Evolutionary conservation across 2,329 filamentous ascomycete genomes (phyloP).

Genomic region (Esteya vermicola): DNA sequence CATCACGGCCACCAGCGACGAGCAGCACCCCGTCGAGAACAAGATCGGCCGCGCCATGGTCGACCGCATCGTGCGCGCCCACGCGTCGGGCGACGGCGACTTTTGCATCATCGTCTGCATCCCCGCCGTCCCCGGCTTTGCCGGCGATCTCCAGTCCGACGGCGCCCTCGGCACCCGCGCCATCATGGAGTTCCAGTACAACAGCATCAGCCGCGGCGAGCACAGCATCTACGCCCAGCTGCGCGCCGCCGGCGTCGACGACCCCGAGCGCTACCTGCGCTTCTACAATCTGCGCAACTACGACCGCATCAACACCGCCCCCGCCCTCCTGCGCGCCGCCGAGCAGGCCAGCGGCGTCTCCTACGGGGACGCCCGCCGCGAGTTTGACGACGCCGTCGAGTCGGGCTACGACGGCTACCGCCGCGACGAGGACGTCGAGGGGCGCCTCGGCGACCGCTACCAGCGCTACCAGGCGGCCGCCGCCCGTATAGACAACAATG

Average conservation of each 20-base stretch:
- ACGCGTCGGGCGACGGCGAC: slow-evolving; percentile 44
- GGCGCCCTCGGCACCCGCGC: slow-evolving; percentile 63
- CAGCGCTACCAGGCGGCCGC: slow-evolving; percentile 61
- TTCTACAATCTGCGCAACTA: slow-evolving; percentile 81
- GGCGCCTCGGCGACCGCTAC: slow-evolving; percentile 33
- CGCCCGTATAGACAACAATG: slow-evolving; percentile 17
- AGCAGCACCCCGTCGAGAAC: slow-evolving; percentile 61
- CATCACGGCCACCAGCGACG: slow-evolving; percentile 62
- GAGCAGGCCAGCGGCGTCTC: slow-evolving; percentile 50
- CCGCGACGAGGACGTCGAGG: slow-evolving; percentile 9
- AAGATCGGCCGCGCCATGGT: slow-evolving; percentile 68
- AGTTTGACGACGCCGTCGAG: slow-evolving; percentile 45
- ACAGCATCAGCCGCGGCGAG: slow-evolving; percentile 63
- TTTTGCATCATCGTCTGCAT: slow-evolving; percentile 69
- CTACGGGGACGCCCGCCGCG: slow-evolving; percentile 51
- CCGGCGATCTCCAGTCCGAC: slow-evolving; percentile 62
- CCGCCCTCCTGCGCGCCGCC: slow-evolving; percentile 39
- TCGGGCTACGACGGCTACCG: slow-evolving; percentile 25
- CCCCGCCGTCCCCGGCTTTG: slow-evolving; percentile 69
- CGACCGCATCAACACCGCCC: slow-evolving; percentile 63
- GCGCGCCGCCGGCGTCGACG: slow-evolving; percentile 44
- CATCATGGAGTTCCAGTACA: slow-evolving; percentile 82
- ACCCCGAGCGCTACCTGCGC: slow-evolving; percentile 59
- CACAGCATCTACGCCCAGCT: slow-evolving; percentile 65
- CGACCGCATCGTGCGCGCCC: slow-evolving; percentile 59